These are phyloP conservation scores for Vanrija humicola DNA, from an alignment of 1,284 basidiomycete species.

Conservation along the genomic window DNA sequence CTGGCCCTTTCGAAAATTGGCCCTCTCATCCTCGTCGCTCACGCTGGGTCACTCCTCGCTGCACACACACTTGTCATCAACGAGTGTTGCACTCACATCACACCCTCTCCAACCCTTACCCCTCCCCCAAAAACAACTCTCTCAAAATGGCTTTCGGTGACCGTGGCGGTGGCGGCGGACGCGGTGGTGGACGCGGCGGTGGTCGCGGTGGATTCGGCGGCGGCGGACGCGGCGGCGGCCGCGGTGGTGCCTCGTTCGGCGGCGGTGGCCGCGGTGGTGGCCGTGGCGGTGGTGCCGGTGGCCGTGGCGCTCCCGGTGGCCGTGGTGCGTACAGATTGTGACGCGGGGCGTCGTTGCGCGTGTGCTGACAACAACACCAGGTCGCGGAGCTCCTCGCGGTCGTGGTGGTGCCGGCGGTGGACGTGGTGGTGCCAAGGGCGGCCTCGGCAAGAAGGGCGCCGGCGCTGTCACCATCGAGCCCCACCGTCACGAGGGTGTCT, in stretches of 20 bases:
- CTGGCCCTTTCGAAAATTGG: conserved; percentile 6
- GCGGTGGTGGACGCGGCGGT: conserved; percentile 49
- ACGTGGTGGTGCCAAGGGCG: conserved; percentile 52
- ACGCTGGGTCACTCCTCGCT: neutral
- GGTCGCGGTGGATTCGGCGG: conserved; percentile 49
- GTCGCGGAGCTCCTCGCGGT: conserved; percentile 44
- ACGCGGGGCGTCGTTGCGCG: conserved; percentile 47
- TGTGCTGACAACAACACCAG: conserved; percentile 20
- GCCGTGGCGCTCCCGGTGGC: conserved; percentile 26
- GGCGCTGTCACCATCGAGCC: conserved; percentile 88
- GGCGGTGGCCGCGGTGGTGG: conserved; percentile 30
- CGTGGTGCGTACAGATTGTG: conserved; percentile 22
- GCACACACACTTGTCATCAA: neutral
- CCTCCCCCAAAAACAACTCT: conserved; percentile 2
- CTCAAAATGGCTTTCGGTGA: conserved; percentile 51
- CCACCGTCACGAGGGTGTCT: conserved; percentile 89
- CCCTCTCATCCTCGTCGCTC: neutral
- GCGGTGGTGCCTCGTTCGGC: conserved; percentile 33
- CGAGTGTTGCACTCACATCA: neutral
- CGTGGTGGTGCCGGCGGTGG: conserved; percentile 51
- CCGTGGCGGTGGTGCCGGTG: conserved; percentile 29
- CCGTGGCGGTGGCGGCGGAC: conserved; percentile 43
- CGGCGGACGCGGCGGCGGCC: conserved; percentile 41
- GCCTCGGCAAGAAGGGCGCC: conserved; percentile 67
- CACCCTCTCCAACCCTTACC: neutral